phyloP scores from a whole-genome alignment of 1,284 basidiomycete genomes.

The Rhodotorula sp. region DNA sequence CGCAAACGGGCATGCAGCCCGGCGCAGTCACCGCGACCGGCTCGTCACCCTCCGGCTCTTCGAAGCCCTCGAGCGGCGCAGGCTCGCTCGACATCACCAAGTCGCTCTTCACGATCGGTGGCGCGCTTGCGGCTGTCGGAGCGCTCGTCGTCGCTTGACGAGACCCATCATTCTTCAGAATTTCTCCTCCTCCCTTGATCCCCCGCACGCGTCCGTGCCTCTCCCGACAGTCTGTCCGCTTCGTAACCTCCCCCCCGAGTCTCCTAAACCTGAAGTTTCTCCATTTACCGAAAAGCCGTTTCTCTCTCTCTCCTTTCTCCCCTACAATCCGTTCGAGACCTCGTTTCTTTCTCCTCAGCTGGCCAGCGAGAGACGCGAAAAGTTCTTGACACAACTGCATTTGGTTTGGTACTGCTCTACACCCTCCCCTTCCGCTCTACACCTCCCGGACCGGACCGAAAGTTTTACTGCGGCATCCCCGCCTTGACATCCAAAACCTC shows the following conservation, averaged over 20 bases:
- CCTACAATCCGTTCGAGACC: background rate
- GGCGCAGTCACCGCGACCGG: slow-evolving; percentile 5
- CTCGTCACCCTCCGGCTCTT: background rate
- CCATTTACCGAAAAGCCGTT: too few species aligned
- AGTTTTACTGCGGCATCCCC: slow-evolving; percentile 1
- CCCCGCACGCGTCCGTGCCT: background rate
- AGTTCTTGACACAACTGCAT: too few species aligned
- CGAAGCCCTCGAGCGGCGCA: too few species aligned
- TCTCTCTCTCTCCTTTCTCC: background rate
- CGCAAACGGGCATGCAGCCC: slow-evolving; percentile 5
- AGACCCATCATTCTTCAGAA: too few species aligned
- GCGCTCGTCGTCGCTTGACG: too few species aligned
- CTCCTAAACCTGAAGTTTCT: too few species aligned
- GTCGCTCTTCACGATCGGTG: too few species aligned
- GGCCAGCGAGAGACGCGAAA: too few species aligned
- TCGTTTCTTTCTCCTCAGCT: background rate
- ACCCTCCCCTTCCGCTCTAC: background rate
- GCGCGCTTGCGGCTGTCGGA: too few species aligned
- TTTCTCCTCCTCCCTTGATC: background rate
- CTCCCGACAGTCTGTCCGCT: background rate
- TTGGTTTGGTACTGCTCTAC: background rate
- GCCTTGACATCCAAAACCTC: background rate
- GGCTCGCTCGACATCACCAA: too few species aligned
- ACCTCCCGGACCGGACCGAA: too few species aligned
- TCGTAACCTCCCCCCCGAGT: too few species aligned